Percentiles rank a stretch among this genome's conserved stretches.
phyloP scores from a whole-genome alignment of 805 yeast genomes.

The Yamadazyma paraphyllophila region DNA sequence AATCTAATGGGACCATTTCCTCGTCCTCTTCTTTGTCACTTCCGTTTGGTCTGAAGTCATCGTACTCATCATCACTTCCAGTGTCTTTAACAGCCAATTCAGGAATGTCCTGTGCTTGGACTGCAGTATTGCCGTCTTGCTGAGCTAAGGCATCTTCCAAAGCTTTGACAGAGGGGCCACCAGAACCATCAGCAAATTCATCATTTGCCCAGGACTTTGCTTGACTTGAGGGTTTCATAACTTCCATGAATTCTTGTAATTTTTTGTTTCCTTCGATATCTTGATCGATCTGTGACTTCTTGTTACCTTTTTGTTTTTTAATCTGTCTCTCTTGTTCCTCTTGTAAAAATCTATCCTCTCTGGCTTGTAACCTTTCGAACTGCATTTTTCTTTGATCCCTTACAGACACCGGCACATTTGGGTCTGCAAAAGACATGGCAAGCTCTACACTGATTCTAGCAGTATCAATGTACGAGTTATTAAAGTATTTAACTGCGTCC shows the following conservation, averaged over 20 bases:
- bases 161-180: slow-evolving; percentile 45
- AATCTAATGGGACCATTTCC: slow-evolving; percentile 23
- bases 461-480: slow-evolving; percentile 80
- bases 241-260: slow-evolving; percentile 76
- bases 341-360: slow-evolving; percentile 42
- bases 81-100: slow-evolving; percentile 33
- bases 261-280: slow-evolving; percentile 65
- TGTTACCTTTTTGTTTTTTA: slow-evolving; percentile 35
- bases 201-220: slow-evolving; percentile 77
- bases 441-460: slow-evolving; percentile 71
- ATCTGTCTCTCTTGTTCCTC: slow-evolving; percentile 40
- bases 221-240: slow-evolving; percentile 73
- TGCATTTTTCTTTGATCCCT: slow-evolving; percentile 39
- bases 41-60: slow-evolving; percentile 40
- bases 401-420: slow-evolving; percentile 65
- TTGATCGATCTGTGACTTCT: slow-evolving; percentile 45
- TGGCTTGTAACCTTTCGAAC: slow-evolving; percentile 43
- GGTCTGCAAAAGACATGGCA: slow-evolving; percentile 86
- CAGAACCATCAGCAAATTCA: slow-evolving; percentile 43
- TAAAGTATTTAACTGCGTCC: slow-evolving; percentile 70
- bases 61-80: slow-evolving; percentile 54
- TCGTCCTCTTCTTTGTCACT: slow-evolving; percentile 42
- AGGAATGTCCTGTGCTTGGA: slow-evolving; percentile 1
- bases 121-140: slow-evolving; percentile 13
- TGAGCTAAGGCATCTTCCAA: slow-evolving; percentile 42